Evolutionary conservation across 2,329 filamentous ascomycete genomes (phyloP), one percentile per base, ranked within the genome.

Genomic region (Ramularia endophylla): DNA sequence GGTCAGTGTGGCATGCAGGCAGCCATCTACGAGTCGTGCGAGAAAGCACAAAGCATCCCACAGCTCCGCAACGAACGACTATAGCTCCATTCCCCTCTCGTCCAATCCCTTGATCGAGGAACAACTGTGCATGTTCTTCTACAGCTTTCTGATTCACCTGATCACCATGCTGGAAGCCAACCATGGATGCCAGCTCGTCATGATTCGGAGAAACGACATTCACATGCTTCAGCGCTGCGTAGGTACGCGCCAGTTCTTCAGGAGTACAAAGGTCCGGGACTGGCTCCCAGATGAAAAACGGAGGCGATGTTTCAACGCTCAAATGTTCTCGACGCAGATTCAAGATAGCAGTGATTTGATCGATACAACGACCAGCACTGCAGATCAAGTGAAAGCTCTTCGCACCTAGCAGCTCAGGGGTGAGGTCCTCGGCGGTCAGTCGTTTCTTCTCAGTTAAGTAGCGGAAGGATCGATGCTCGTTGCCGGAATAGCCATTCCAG

Each of bases 221-320:
- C 17, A 83, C 71, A 30, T 68, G 59, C 40, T 65, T 65, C 27
- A 76, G 65, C 5, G 78, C 77, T 41, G 69, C 62, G 15, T 73
- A 60, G 41, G 77, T 77, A 15, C 69, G 72, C 0, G 68, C 59
- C 15, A 77, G 61, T 47, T 82, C 72, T 25, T 80, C 78, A 0
- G 87, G 81, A 0, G 77, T 82, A 62, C 89, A 95, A 1, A 87
- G 74, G 63, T 95, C 87, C 1, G 92, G 92, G 1, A 95, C 85
- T 1, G 92, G 92, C 62, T 98, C 92, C 90, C 90, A 98, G 38
- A 97, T 78, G 61, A 95, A 87, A 5, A 88, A 65, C 1, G 89
- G 71, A 4, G 7, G 36, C n/a, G 29, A 12, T 2, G 19, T 12
- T 55, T 25, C 68, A 48, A 40, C 17, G 12, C 37, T 46, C n/a